These are phyloP conservation scores for Emergomyces orientalis DNA, from an alignment of 2,329 filamentous ascomycete species.

Conservation along the genomic window DNA sequence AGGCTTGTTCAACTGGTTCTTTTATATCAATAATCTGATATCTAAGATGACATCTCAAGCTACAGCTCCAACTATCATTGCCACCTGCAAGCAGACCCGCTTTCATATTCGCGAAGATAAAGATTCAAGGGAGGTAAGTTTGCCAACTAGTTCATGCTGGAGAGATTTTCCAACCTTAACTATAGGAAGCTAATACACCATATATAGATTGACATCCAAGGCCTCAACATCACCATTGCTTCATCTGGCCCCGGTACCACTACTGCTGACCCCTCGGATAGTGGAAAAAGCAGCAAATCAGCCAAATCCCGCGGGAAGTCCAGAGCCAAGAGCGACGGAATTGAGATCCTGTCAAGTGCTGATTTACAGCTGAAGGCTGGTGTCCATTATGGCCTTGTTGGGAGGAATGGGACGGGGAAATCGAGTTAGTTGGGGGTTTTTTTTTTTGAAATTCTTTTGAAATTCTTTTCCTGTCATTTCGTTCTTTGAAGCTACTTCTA, in stretches of 20 bases:
- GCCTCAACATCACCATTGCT: constrained; percentile 59
- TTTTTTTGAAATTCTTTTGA: background rate
- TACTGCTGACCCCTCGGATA: background rate
- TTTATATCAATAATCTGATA: background rate
- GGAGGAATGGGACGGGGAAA: constrained; percentile 74
- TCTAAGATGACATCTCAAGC: constrained; percentile 1
- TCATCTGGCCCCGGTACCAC: constrained; percentile 23
- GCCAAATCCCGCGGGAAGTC: constrained; percentile 32
- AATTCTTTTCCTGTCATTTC: background rate
- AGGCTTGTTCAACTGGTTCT: background rate
- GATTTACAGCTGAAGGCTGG: constrained; percentile 63
- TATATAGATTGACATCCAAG: constrained; percentile 57
- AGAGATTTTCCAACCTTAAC: background rate
- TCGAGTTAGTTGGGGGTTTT: constrained; percentile 49
- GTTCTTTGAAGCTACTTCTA: background rate
- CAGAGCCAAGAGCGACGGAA: constrained; percentile 44
- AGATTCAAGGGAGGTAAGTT: constrained; percentile 44
- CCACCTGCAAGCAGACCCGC: constrained; percentile 58
- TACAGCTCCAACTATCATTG: constrained; percentile 38
- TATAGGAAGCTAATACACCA: background rate
- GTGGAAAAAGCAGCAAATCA: constrained; percentile 18
- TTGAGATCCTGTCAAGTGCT: constrained; percentile 60
- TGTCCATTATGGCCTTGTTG: constrained; percentile 66
- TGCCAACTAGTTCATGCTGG: background rate
- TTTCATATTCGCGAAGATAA: constrained; percentile 52